A percentile compares a stretch with the other conserved stretches of the same genome.
Evolutionary conservation across 371 early-diverging fungal species (phyloP).

Genomic region (Mucor circinelloides): DNA sequence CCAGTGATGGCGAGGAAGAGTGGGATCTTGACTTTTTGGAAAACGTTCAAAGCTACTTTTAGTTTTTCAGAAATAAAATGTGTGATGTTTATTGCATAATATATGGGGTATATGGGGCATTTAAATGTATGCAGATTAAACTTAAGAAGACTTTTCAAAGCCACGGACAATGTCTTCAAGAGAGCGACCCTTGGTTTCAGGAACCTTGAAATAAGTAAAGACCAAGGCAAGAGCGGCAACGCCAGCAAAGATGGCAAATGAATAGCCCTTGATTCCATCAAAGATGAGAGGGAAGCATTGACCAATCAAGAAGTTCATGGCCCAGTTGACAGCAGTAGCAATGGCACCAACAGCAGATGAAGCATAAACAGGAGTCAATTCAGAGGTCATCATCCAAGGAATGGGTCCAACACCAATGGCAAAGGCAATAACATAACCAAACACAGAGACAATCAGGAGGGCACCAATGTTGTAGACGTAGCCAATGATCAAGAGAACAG

Average conservation of each 20-base stretch:
- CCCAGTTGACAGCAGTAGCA: conserved; percentile 67
- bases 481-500: conserved; percentile 57
- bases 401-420: too few species aligned
- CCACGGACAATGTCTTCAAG: conserved; percentile 55
- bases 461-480: conserved; percentile 43
- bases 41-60: neutral
- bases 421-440: too few species aligned
- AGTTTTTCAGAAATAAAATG: neutral
- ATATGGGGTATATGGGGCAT: too few species aligned
- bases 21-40: neutral
- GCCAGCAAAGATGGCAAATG: conserved; percentile 65
- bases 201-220: too few species aligned
- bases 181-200: too few species aligned
- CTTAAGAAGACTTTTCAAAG: neutral
- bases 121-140: too few species aligned
- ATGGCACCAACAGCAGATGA: conserved; percentile 52
- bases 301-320: conserved; percentile 52
- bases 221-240: too few species aligned
- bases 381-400: conserved; percentile 77
- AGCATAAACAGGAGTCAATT: conserved; percentile 65
- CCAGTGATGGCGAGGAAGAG: conserved; percentile 9
- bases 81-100: too few species aligned
- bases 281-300: conserved; percentile 63
- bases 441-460: conserved; percentile 64
- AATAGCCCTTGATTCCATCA: conserved; percentile 56